Evolutionary conservation across 2,329 filamentous ascomycete genomes (phyloP).

Genomic region (Botrytis pseudocinerea): DNA sequence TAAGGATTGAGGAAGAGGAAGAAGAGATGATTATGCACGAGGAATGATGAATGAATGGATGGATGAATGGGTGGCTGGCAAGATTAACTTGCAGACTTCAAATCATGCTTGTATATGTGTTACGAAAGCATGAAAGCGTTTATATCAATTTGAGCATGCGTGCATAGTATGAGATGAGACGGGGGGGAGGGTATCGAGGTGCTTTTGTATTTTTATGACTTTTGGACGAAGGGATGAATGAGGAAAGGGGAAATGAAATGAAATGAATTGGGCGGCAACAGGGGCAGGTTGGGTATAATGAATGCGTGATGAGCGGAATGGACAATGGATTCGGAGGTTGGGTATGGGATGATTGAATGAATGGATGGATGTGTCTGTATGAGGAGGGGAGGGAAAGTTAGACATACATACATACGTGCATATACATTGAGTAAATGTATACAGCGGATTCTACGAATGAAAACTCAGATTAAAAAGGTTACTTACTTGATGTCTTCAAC

Average conservation of each 20-base stretch:
- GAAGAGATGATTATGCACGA: background rate
- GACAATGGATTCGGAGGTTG: background rate
- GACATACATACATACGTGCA: background rate
- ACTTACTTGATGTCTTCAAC: background rate
- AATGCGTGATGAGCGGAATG: background rate
- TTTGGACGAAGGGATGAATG: background rate
- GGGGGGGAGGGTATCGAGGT: background rate
- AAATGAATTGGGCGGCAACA: background rate
- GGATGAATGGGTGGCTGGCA: background rate
- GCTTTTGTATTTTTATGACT: background rate
- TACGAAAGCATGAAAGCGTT: background rate
- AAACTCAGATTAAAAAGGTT: background rate
- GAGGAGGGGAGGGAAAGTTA: background rate
- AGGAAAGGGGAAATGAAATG: background rate
- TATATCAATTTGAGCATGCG: background rate
- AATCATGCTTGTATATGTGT: background rate
- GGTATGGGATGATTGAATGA: background rate
- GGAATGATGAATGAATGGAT: background rate
- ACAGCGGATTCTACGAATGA: background rate
- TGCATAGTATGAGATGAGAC: background rate
- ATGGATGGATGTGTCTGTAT: background rate
- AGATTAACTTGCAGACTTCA: background rate
- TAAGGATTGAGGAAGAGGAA: background rate
- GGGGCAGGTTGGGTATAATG: background rate
- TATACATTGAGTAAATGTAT: background rate